Base-by-base conservation (phyloP, 352 stramenopile genomes). In the Pythium monospermum region DNA sequence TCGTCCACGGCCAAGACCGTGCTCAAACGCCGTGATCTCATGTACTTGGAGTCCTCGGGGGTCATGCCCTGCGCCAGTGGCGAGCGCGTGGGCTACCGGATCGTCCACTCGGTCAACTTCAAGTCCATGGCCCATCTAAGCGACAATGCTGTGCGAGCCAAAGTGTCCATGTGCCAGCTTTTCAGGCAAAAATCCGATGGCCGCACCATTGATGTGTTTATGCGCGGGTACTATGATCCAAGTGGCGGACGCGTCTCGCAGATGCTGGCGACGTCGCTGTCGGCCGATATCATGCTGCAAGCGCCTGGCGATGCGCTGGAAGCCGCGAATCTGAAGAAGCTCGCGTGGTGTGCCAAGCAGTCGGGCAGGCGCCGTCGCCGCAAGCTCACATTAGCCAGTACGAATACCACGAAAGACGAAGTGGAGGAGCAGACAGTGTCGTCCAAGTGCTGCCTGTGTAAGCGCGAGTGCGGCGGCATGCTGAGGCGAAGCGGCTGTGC, bases 61-160 rank as follows among this genome's bases (percentile, higher is more conserved):
- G 33, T 73, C 12, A 63, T 54, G 13, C 68, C 50, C 0, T 44
- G 63, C 21, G 27, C 59, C 6, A 72, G 58, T 22, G 72, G 72
- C 47, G 62, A 82, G 26, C 56, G 55, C 12, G 37, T 88, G 15
- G 76, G 78, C 28, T 87, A 81, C 57, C 71, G 71, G 13, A 64
- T 89, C 25, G 58, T 79, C 49, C 78, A 89, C 49, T 88, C 76
- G 27, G 68, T 87, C 39, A 67, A 71, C 36, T 66, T 84, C 49
- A 76, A 78, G 21, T 72, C 74, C 26, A 57, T 85, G 32, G 54
- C 68, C 7, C 49, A 71, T 22, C 46, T 80, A 23, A 69, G 67
- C 15, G 53, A 59, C n/a, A 66, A 58, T 12, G 66, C 73, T 7
- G 67, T 86, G 31, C 75, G 75, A 13, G 75, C 68, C 36, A 57